A percentile compares a stretch with the other conserved stretches of the same genome.
phyloP scores from a whole-genome alignment of 2,329 filamentous ascomycete genomes.

The Pseudovirgaria hyperparasitica region DNA sequence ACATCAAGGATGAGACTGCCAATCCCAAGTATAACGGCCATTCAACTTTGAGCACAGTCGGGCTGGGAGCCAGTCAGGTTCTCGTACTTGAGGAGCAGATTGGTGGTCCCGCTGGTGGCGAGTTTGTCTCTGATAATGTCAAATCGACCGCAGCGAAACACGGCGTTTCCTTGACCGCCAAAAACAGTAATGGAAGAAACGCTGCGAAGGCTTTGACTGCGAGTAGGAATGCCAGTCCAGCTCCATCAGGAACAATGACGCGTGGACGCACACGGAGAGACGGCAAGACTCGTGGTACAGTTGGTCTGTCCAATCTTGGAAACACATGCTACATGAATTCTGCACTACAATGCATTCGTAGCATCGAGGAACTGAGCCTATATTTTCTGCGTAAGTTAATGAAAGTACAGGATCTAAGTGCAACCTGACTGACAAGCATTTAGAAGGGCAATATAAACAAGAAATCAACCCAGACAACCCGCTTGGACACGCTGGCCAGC shows the following conservation, averaged over 20 bases:
- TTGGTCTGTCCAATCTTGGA: conserved; percentile 78
- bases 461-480: conserved; percentile 82
- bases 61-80: conserved; percentile 58
- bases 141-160: conserved; percentile 30
- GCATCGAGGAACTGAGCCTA: conserved; percentile 82
- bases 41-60: conserved; percentile 50
- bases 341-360: conserved; percentile 84
- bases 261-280: conserved; percentile 58
- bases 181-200: conserved; percentile 22
- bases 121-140: conserved; percentile 41
- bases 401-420: not conserved
- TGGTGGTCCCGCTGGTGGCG: conserved; percentile 38
- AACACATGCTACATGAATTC: conserved; percentile 99
- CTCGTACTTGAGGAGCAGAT: conserved; percentile 76
- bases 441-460: conserved; percentile 51
- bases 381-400: conserved; percentile 59
- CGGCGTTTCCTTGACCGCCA: conserved; percentile 34
- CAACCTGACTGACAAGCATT: conserved; percentile 1
- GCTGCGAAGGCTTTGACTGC: conserved; percentile 25
- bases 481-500: conserved; percentile 70
- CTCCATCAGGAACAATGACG: conserved; percentile 47
- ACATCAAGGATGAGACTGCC: conserved; percentile 54
- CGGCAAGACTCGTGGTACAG: conserved; percentile 60
- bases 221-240: conserved; percentile 58
- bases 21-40: conserved; percentile 69